Base-by-base conservation (phyloP, 1,139 yeast genomes). In the Pichia inconspicua region DNA sequence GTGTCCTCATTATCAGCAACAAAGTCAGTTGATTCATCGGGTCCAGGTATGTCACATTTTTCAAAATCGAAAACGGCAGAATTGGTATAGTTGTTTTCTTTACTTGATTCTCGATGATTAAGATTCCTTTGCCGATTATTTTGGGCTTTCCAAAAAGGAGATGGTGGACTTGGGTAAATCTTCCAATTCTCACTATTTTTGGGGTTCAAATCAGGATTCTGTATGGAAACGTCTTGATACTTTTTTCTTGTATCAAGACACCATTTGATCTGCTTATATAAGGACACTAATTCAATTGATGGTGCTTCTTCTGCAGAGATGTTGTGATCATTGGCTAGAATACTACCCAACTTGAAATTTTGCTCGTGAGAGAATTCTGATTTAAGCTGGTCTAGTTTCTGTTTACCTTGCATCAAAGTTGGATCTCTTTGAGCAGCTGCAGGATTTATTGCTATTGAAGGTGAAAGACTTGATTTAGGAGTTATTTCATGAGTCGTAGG, bases 151-250 rank as follows among this genome's bases (percentile, higher is more conserved):
- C 95, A 92, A 28, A 94, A 81, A 1, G 98, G 97, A 53, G 81
- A 81, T 12, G 98, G 98, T 1, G 97, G 97, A 11, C 84, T 81
- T 0, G 99, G 99, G 62, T 90, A 90, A 45, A 94, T 81, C 15
- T 64, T 63, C 97, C 98, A 94, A 30, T 61, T 65, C 28, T 69
- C 72, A 30, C 55, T 58, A 64, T 92, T 90, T 63, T 89, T 89
- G 1, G 98, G 98, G 64, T 94, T 92, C 55, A 79, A 83, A 42
- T 68, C 65, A 44, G 84, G 87, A 44, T 80, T 71, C 68, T 94
- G 99, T 47, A 79, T 59, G 0, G 97, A 88, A 7, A 77, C 59
- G 1, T 67, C 62, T 66, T 86, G 84, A 63, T 90, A 94, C 63
- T 82, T 84, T 58, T 78, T 82, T 63, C 99, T 80, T 51, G 86